phyloP scores from a whole-genome alignment of 2,329 filamentous ascomycete species.

The Trichothecium roseum region DNA sequence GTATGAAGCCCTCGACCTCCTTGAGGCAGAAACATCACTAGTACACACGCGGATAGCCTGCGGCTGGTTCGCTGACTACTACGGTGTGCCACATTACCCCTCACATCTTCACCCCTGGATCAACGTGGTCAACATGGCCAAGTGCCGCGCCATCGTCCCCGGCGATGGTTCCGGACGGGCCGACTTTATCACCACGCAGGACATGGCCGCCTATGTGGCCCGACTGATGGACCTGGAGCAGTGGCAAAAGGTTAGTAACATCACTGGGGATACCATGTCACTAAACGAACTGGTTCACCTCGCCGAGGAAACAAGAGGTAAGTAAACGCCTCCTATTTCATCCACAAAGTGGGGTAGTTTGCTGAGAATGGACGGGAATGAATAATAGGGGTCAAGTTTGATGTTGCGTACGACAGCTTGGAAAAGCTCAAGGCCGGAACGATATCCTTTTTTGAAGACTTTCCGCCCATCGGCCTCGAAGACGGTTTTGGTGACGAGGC shows the following conservation, averaged over 20 bases:
- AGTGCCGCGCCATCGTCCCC: conserved; percentile 11
- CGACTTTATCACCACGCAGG: conserved; percentile 12
- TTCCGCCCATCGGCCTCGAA: conserved; percentile 8
- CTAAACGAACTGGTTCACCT: conserved; percentile 7
- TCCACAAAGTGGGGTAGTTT: too few relatives aligned
- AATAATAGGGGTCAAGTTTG: not conserved
- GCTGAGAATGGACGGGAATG: too few relatives aligned
- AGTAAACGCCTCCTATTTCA: too few relatives aligned
- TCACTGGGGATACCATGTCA: conserved; percentile 6
- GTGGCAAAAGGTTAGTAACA: conserved; percentile 7
- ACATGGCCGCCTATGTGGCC: conserved; percentile 9
- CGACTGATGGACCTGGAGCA: conserved; percentile 8
- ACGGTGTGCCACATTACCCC: conserved; percentile 12
- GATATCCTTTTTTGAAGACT: conserved; percentile 12
- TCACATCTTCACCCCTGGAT: conserved; percentile 12
- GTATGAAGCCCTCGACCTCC: conserved; percentile 10
- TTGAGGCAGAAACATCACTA: conserved; percentile 1
- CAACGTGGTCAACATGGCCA: conserved; percentile 12
- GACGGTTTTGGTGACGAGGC: conserved; percentile 6
- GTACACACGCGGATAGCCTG: conserved; percentile 10
- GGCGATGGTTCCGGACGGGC: conserved; percentile 7
- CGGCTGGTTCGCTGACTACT: conserved; percentile 16
- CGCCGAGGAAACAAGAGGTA: conserved; percentile 5
- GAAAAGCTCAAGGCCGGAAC: conserved; percentile 12
- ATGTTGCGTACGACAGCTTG: conserved; percentile 3